phyloP scores from a whole-genome alignment of 805 yeast genomes.

The Schwanniomyces sp. region DNA sequence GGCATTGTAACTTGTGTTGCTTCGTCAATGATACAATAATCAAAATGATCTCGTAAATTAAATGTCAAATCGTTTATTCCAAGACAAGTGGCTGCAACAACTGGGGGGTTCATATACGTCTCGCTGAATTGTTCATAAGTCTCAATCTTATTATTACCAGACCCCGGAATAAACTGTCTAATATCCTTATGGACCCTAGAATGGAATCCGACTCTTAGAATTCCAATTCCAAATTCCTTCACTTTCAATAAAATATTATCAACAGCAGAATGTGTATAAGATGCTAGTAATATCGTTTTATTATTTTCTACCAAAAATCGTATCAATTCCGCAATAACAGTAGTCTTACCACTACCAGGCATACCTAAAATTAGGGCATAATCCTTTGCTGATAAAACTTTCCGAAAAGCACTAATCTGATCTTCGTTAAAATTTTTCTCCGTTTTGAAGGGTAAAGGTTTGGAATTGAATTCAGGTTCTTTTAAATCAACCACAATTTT shows the following conservation, averaged over 20 bases:
- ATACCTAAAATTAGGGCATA: constrained; percentile 85
- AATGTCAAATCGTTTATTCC: constrained; percentile 70
- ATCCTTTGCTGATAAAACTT: constrained; percentile 64
- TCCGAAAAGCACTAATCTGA: constrained; percentile 68
- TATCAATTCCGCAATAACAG: constrained; percentile 79
- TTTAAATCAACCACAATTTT: constrained; percentile 53
- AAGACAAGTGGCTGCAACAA: constrained; percentile 88
- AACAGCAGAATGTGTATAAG: constrained; percentile 94
- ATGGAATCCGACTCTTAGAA: constrained; percentile 68
- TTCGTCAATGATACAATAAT: constrained; percentile 93
- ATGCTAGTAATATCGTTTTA: constrained; percentile 72
- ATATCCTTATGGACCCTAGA: constrained; percentile 64
- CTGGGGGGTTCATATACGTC: constrained; percentile 55
- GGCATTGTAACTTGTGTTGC: constrained; percentile 97
- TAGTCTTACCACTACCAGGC: constrained; percentile 86
- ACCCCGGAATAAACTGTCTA: constrained; percentile 49
- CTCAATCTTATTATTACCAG: constrained; percentile 30
- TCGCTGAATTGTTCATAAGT: constrained; percentile 46
- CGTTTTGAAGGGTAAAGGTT: constrained; percentile 14
- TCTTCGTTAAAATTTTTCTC: constrained; percentile 57
- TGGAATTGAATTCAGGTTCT: constrained; percentile 43
- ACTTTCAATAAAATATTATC: constrained; percentile 86
- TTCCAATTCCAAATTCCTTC: constrained; percentile 27
- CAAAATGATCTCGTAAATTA: constrained; percentile 57
- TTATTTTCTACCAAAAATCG: constrained; percentile 56